These are phyloP conservation scores for Boletus subparvulus DNA, from an alignment of 768 basidiomycete species.

Conservation along the genomic window DNA sequence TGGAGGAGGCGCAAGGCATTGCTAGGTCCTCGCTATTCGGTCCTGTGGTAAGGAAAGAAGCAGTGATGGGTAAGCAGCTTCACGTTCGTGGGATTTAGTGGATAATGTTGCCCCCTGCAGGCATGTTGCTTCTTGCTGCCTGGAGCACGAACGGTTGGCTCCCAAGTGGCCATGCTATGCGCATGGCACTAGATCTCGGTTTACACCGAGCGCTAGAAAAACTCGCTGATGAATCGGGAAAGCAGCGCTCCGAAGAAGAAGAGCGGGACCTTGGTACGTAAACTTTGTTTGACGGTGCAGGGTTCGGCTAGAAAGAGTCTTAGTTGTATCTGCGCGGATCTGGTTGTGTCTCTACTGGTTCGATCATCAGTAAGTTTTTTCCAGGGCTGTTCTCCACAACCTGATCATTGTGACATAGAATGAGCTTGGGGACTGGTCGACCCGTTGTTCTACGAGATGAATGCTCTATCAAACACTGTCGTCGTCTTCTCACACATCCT, in stretches of 20 bases:
- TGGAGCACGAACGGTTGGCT: slow-evolving; percentile 97
- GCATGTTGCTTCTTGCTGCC: slow-evolving; percentile 88
- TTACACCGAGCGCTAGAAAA: slow-evolving; percentile 91
- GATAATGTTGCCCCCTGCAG: slow-evolving; percentile 37
- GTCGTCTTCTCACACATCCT: slow-evolving; percentile 76
- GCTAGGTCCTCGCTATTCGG: slow-evolving; percentile 92
- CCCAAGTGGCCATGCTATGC: slow-evolving; percentile 92
- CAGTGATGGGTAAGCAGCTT: slow-evolving; percentile 71
- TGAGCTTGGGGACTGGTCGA: slow-evolving; percentile 89
- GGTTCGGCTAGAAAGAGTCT: slow-evolving; percentile 5
- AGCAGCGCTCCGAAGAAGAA: slow-evolving; percentile 72
- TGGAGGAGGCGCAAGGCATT: slow-evolving; percentile 95
- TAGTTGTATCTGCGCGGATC: slow-evolving; percentile 88
- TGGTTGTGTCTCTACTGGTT: slow-evolving; percentile 97
- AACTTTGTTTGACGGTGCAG: background rate
- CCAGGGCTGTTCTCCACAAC: background rate
- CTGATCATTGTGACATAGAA: slow-evolving; percentile 44
- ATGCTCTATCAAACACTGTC: slow-evolving; percentile 80
- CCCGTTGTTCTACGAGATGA: slow-evolving; percentile 91
- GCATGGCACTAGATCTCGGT: slow-evolving; percentile 93
- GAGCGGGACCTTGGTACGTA: slow-evolving; percentile 79
- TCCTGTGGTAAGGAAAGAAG: slow-evolving; percentile 91
- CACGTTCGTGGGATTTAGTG: slow-evolving; percentile 1
- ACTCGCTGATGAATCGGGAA: slow-evolving; percentile 68
- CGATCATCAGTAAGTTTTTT: slow-evolving; percentile 78